Conservation (phyloP, 2,329 filamentous ascomycete genomes). For the Fusarium poae region DNA sequence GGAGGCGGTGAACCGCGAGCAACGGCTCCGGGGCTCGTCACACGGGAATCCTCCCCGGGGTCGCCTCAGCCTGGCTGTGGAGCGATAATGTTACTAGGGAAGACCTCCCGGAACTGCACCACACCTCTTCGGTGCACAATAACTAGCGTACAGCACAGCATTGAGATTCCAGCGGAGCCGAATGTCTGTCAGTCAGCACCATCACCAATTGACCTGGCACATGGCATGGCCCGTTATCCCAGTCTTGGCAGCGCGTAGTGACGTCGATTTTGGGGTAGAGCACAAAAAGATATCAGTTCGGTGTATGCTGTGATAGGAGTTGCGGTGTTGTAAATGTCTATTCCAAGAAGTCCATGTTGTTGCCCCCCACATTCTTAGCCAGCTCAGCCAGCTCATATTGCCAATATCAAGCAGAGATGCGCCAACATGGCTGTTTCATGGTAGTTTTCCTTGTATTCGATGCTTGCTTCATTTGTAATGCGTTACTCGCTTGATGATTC, state of each 20-base stretch:
- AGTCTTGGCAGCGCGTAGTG: constrained; percentile 44
- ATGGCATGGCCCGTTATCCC: constrained; percentile 37
- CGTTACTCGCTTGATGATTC: constrained; percentile 29
- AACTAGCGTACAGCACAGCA: constrained; percentile 15
- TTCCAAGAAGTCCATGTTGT: constrained; percentile 21
- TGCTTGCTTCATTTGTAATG: constrained; percentile 24
- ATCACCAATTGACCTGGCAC: constrained; percentile 42
- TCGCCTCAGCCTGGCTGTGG: constrained; percentile 46
- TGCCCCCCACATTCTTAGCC: constrained; percentile 26
- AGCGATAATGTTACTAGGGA: constrained; percentile 39
- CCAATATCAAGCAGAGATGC: constrained; percentile 19
- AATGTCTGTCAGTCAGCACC: constrained; percentile 21
- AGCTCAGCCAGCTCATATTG: constrained; percentile 29
- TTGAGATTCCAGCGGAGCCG: constrained; percentile 34
- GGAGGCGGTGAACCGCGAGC: constrained; percentile 48
- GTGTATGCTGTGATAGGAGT: constrained; percentile 39
- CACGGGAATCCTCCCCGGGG: constrained; percentile 48
- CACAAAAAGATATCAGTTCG: constrained; percentile 37
- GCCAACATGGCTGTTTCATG: constrained; percentile 16
- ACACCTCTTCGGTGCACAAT: constrained; percentile 32
- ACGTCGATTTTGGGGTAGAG: constrained; percentile 46
- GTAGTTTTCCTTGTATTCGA: constrained; percentile 23
- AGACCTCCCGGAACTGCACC: constrained; percentile 34
- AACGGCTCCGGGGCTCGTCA: constrained; percentile 44
- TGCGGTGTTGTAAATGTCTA: constrained; percentile 31